Base-by-base conservation (phyloP, 345 rosid species). In the Populus alba region DNA sequence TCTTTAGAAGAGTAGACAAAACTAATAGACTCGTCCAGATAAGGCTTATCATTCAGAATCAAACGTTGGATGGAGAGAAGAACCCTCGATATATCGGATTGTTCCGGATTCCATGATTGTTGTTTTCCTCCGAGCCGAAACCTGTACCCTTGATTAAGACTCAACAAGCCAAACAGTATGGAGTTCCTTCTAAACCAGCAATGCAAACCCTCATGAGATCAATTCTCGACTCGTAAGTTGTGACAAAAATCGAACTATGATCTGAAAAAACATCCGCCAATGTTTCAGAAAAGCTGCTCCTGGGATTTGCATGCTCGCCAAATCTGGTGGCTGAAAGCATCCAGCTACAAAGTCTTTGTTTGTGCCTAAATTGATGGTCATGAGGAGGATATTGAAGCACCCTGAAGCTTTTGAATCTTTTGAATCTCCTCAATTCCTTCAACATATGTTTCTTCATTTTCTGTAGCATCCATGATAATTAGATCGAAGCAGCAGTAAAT, bases 351-450 rank as follows among this genome's bases (percentile, higher is more conserved):
- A 33, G 37, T 33, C 37, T 33, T 33, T 33, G 43, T 39, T 51
- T 37, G 13, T 31, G 17, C 9, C 55, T 5, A 51, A 59, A 76
- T 17, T 31, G 63, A 72, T 76, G 83, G 29, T 71, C 76, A 16
- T 5, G 20, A 2, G 69, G 80, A 8, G 59, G 68, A 41, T 1
- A 20, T 12, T 20, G 10, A 31, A 61, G 7, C 2, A 0, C 68
- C 18, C 57, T n/a, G 7, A 20, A 15, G 57, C 23, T 80, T 41
- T 71, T 66, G 49, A 66, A 80, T 33, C 33, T 11, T 25, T 61
- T 75, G 63, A 75, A 80, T 70, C 72, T 75, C 79, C 15, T 70
- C 83, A 43, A 80, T 80, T 49, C 65, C 72, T 53, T 51, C 20
- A 51, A 18, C 7, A 51, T 4, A 51, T 15, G 20, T 49, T 49